phyloP scores from a whole-genome alignment of 306 rosid genomes.

The Lotus japonicus region DNA sequence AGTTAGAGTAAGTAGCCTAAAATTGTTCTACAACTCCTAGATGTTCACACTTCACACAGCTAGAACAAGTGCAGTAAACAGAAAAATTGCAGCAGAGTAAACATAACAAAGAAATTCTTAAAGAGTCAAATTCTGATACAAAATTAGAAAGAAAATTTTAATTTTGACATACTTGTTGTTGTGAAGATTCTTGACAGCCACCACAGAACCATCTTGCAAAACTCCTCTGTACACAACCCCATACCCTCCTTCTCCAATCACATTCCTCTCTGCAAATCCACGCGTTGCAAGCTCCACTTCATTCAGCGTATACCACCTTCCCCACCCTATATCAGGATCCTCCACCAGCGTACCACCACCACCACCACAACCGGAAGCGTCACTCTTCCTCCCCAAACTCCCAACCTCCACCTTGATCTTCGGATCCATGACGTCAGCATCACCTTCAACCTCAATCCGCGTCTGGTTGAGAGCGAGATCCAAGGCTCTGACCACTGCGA shows the following conservation, averaged over 20 bases:
- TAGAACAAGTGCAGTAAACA: neutral
- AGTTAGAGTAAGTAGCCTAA: no score
- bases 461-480: conserved; percentile 27
- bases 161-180: conserved; percentile 71
- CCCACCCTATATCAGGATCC: conserved; percentile 79
- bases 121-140: neutral
- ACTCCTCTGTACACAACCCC: conserved; percentile 80
- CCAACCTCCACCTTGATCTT: conserved; percentile 26
- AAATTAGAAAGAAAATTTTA: neutral
- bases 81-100: neutral
- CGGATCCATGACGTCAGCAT: neutral
- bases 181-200: conserved; percentile 91
- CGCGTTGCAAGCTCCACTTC: conserved; percentile 76
- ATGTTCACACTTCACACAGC: neutral
- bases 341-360: conserved; percentile 40
- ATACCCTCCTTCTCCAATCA: conserved; percentile 97
- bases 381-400: conserved; percentile 26
- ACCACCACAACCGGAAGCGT: conserved; percentile 37
- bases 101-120: neutral
- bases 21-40: neutral
- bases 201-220: conserved; percentile 63
- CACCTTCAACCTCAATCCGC: conserved; percentile 25
- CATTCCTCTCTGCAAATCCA: conserved; percentile 59
- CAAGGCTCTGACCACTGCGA: conserved; percentile 46
- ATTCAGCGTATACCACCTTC: conserved; percentile 74